A percentile compares a stretch with the other conserved stretches of the same genome.
Evolutionary conservation across 805 yeast species (phyloP).

Genomic region (Monosporozyma aquatica): DNA sequence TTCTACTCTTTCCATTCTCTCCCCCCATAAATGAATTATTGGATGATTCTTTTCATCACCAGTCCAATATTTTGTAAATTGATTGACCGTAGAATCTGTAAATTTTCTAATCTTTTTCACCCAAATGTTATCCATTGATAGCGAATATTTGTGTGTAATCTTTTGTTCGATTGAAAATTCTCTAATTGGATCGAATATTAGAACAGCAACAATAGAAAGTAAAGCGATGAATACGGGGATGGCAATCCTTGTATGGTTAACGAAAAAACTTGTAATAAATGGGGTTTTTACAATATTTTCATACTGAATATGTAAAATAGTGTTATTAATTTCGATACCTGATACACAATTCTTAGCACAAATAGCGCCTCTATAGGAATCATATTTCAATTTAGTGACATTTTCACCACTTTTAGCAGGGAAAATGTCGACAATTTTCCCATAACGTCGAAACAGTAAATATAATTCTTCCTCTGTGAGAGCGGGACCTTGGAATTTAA

Average conservation of each 20-base stretch:
- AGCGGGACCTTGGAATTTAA: slow-evolving; percentile 67
- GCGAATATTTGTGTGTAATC: slow-evolving; percentile 50
- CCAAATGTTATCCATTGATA: slow-evolving; percentile 38
- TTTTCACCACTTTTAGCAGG: slow-evolving; percentile 43
- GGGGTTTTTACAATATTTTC: slow-evolving; percentile 47
- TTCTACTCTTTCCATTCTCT: slow-evolving; percentile 56
- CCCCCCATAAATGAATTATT: slow-evolving; percentile 48
- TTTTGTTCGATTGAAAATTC: slow-evolving; percentile 68
- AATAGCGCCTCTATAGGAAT: slow-evolving; percentile 56
- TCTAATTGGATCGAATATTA: slow-evolving; percentile 89
- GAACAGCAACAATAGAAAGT: slow-evolving; percentile 70
- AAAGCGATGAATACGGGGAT: slow-evolving; percentile 74
- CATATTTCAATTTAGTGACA: slow-evolving; percentile 48
- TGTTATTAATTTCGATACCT: slow-evolving; percentile 56
- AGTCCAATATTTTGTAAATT: slow-evolving; percentile 31
- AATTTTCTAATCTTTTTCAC: slow-evolving; percentile 31
- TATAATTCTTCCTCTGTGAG: slow-evolving; percentile 75
- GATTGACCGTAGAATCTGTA: slow-evolving; percentile 32
- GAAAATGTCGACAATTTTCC: slow-evolving; percentile 64
- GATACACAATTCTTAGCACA: slow-evolving; percentile 87
- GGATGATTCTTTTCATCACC: slow-evolving; percentile 24
- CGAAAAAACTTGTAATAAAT: slow-evolving; percentile 46
- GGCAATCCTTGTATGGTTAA: slow-evolving; percentile 72
- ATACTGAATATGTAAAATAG: slow-evolving; percentile 68
- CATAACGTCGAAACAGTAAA: slow-evolving; percentile 77